Evolutionary conservation across 2,329 filamentous ascomycete species (phyloP).

Genomic region (Pseudogymnoascus sp.): DNA sequence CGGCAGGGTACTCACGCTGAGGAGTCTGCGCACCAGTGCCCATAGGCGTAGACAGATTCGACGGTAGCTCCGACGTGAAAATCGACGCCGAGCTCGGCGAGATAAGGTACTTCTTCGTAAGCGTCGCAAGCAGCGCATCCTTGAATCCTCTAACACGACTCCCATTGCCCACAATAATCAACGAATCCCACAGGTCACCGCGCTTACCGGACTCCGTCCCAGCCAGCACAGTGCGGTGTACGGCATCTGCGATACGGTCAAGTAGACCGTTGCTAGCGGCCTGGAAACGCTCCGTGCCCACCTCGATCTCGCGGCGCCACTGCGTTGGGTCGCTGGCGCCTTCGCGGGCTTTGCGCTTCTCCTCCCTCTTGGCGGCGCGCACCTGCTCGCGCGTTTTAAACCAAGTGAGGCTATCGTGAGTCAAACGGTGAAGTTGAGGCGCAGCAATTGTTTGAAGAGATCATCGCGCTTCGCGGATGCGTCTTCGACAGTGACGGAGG

Average conservation of each 20-base stretch:
- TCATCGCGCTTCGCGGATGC: slow-evolving; percentile 15
- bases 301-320: slow-evolving; percentile 61
- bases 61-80: slow-evolving; percentile 93
- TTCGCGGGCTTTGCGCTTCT: slow-evolving; percentile 25
- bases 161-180: slow-evolving; percentile 89
- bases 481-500: slow-evolving; percentile 17
- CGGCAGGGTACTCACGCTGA: slow-evolving; percentile 42
- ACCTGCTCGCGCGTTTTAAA: slow-evolving; percentile 19
- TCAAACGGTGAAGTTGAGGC: neutral
- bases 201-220: slow-evolving; percentile 81
- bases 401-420: neutral
- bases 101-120: slow-evolving; percentile 77
- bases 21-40: slow-evolving; percentile 91
- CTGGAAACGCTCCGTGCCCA: slow-evolving; percentile 68
- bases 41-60: slow-evolving; percentile 81
- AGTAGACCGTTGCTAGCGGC: slow-evolving; percentile 65
- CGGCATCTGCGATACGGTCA: slow-evolving; percentile 73
- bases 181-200: slow-evolving; percentile 80
- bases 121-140: slow-evolving; percentile 74
- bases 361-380: slow-evolving; percentile 24
- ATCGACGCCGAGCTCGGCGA: slow-evolving; percentile 91
- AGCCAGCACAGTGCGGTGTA: slow-evolving; percentile 75
- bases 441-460: neutral
- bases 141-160: slow-evolving; percentile 68
- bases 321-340: slow-evolving; percentile 39